Evolutionary conservation across 2,329 filamentous ascomycete species (phyloP).

Genomic region (Ophiosphaerella herpotricha): DNA sequence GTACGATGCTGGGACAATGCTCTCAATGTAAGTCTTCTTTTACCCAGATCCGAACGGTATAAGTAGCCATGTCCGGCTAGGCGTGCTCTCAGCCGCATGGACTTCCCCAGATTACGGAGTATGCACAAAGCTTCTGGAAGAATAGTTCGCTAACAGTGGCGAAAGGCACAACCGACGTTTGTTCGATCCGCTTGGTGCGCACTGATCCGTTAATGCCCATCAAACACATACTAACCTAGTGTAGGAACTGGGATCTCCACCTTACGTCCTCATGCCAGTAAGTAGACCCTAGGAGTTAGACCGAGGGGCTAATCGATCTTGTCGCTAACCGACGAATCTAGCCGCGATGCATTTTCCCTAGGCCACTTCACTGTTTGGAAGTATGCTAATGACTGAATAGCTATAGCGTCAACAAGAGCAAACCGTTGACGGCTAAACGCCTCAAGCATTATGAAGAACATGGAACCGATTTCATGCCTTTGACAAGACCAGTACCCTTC

Average conservation of each 20-base stretch:
- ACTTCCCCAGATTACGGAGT: constrained; percentile 2
- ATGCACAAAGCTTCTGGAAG: constrained; percentile 5
- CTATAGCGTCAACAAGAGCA: constrained; percentile 65
- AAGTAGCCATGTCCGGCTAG: not conserved
- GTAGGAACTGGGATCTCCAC: constrained; percentile 69
- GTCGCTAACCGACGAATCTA: constrained; percentile 14
- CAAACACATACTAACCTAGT: constrained; percentile 12
- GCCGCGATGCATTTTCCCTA: constrained; percentile 38
- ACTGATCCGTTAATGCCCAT: not conserved
- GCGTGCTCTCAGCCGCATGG: not conserved
- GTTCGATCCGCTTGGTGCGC: constrained; percentile 50
- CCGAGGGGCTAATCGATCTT: not conserved
- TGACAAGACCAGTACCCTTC: constrained; percentile 60
- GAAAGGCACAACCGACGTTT: constrained; percentile 49
- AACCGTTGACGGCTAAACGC: constrained; percentile 54
- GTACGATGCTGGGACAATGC: constrained; percentile 53
- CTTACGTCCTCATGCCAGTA: constrained; percentile 65
- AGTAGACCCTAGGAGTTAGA: constrained; percentile 6
- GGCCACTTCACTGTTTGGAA: not conserved
- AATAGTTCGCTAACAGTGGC: constrained; percentile 11
- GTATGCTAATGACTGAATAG: constrained; percentile 44
- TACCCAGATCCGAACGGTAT: constrained; percentile 14
- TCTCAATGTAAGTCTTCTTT: constrained; percentile 41
- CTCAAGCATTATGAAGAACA: constrained; percentile 58
- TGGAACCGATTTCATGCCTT: constrained; percentile 55